Percentiles rank a stretch among this genome's conserved stretches.
These are phyloP conservation scores for Corchorus olitorius DNA, from an alignment of 345 rosid genomes.

Conservation along the genomic window DNA sequence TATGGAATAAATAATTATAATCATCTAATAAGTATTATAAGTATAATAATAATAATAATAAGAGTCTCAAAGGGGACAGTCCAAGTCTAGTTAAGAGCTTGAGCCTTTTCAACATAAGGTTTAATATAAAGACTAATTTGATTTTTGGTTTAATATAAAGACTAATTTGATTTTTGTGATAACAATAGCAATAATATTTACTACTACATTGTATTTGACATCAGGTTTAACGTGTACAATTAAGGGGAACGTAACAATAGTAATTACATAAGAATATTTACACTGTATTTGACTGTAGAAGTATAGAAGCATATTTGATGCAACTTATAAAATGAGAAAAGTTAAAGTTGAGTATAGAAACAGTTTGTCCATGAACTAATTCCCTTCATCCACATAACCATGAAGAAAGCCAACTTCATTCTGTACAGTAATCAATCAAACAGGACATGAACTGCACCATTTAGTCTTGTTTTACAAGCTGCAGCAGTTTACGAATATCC, in stretches of 20 bases:
- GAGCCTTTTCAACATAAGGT: too few species aligned
- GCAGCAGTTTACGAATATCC: not conserved
- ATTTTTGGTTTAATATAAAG: too few species aligned
- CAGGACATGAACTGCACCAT: slow-evolving; percentile 8
- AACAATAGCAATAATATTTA: too few species aligned
- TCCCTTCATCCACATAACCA: not conserved
- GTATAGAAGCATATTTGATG: not conserved
- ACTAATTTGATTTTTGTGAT: too few species aligned
- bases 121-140: too few species aligned
- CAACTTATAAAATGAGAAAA: not conserved
- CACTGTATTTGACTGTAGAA: not conserved
- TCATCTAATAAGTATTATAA: too few species aligned
- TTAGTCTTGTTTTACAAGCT: slow-evolving; percentile 7
- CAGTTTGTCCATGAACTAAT: not conserved
- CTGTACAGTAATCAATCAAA: not conserved
- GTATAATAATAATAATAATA: too few species aligned
- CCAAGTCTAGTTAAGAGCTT: too few species aligned
- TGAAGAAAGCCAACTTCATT: not conserved
- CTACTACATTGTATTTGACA: too few species aligned
- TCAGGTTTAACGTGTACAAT: too few species aligned
- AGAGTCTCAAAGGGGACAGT: too few species aligned
- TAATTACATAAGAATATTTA: not conserved
- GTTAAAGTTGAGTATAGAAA: not conserved
- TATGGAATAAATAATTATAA: too few species aligned
- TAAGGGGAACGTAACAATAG: not conserved